phyloP scores from a whole-genome alignment of 805 yeast genomes.

The Lachancea meyersii region DNA sequence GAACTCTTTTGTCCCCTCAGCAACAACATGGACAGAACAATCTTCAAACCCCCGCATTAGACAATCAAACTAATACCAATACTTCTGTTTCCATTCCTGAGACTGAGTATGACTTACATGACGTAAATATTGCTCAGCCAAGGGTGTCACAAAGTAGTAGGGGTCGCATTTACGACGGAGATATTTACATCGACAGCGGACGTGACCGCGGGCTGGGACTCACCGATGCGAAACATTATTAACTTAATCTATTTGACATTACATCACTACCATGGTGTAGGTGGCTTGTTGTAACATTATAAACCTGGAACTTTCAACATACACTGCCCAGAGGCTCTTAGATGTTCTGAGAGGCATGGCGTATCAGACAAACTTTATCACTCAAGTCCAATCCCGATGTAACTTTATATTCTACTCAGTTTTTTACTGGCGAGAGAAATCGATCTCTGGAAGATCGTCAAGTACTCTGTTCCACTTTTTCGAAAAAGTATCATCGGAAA shows the following conservation, averaged over 20 bases:
- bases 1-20: slow-evolving; percentile 8
- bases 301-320: not conserved
- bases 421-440: not conserved
- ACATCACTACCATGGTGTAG: not conserved
- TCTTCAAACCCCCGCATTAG: slow-evolving; percentile 12
- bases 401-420: not conserved
- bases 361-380: no score
- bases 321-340: no score
- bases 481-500: slow-evolving; percentile 56
- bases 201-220: not conserved
- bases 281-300: slow-evolving; percentile 4
- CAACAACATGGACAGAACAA: not conserved
- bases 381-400: no score
- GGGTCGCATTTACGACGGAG: slow-evolving; percentile 2
- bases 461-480: slow-evolving; percentile 44
- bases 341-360: no score
- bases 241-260: not conserved
- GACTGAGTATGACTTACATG: slow-evolving; percentile 3
- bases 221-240: not conserved
- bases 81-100: slow-evolving; percentile 13
- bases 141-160: slow-evolving; percentile 2
- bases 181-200: slow-evolving; percentile 4
- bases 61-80: slow-evolving; percentile 19
- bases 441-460: slow-evolving; percentile 10
- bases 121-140: slow-evolving; percentile 2